Conservation (phyloP, 2,329 filamentous ascomycete species). For the Hymenoscyphus fructigenus region DNA sequence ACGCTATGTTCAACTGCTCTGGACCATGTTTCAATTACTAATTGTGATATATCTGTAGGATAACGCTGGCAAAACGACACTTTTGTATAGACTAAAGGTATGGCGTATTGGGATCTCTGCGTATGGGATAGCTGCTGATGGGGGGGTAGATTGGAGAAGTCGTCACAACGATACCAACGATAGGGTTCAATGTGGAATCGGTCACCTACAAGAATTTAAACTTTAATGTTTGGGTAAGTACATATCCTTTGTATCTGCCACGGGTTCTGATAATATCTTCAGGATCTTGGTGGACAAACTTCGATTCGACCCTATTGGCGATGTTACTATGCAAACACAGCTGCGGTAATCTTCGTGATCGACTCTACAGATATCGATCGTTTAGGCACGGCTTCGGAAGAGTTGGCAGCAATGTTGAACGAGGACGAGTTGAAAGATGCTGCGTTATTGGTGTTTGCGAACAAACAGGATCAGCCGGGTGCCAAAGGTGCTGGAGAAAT, state of each 20-base stretch:
- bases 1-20: neutral
- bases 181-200: constrained; percentile 98
- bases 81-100: constrained; percentile 95
- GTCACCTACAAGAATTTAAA: constrained; percentile 98
- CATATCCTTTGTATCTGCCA: constrained; percentile 1
- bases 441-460: constrained; percentile 90
- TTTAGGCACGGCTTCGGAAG: constrained; percentile 86
- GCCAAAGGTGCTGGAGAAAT: constrained; percentile 97
- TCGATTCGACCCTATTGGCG: constrained; percentile 98
- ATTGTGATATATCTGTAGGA: constrained; percentile 56
- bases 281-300: constrained; percentile 95
- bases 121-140: constrained; percentile 16
- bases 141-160: constrained; percentile 84
- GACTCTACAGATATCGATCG: constrained; percentile 98
- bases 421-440: constrained; percentile 96
- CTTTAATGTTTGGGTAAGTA: constrained; percentile 93
- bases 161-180: constrained; percentile 97
- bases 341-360: constrained; percentile 97
- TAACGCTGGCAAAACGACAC: constrained; percentile 96
- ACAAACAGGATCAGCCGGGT: constrained; percentile 98
- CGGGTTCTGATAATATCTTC: constrained; percentile 8
- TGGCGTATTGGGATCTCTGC: constrained; percentile 11
- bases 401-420: constrained; percentile 91
- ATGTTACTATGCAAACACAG: constrained; percentile 98
- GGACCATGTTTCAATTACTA: neutral